Percentiles rank a stretch among this genome's conserved stretches.
Conservation (phyloP, 257 asterid species). For the Handroanthus guayacan region DNA sequence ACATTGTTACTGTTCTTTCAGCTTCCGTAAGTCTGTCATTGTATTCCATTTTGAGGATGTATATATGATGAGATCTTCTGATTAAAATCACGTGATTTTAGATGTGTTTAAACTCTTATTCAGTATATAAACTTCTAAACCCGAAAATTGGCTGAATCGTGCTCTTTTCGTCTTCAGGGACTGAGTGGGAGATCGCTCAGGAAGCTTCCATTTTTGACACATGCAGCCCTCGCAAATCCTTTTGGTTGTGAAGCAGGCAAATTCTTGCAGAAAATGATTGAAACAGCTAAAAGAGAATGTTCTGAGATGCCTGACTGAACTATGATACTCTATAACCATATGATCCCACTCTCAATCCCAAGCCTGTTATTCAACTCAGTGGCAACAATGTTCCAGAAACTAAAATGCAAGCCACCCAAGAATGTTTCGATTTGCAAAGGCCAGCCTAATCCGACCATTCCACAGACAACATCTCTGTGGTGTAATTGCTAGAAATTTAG, state of each 20-base stretch:
- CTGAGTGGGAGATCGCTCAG: slow-evolving; percentile 94
- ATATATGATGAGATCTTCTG: not conserved
- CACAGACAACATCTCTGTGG: not conserved
- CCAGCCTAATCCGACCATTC: slow-evolving; percentile 4
- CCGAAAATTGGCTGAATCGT: slow-evolving; percentile 19
- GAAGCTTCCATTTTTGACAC: slow-evolving; percentile 93
- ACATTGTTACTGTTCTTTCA: slow-evolving; percentile 29
- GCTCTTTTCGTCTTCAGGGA: slow-evolving; percentile 62
- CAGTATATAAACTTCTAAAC: slow-evolving; percentile 8
- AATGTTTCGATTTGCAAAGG: slow-evolving; percentile 18
- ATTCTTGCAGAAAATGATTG: slow-evolving; percentile 75
- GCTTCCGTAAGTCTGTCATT: slow-evolving; percentile 12
- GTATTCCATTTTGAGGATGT: not conserved
- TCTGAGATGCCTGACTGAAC: slow-evolving; percentile 71
- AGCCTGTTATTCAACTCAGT: not conserved
- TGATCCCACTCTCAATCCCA: slow-evolving; percentile 26
- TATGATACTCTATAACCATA: slow-evolving; percentile 1
- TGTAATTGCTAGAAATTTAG: slow-evolving; percentile 21
- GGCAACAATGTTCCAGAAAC: not conserved
- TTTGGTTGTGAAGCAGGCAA: slow-evolving; percentile 59
- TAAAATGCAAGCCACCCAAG: not conserved
- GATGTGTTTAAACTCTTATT: slow-evolving; percentile 4
- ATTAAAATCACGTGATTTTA: slow-evolving; percentile 7
- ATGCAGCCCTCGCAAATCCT: slow-evolving; percentile 82
- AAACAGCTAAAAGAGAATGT: slow-evolving; percentile 70